Evolutionary conservation across 2,329 filamentous ascomycete genomes (phyloP).

Genomic region (Canariomyces notabilis): DNA sequence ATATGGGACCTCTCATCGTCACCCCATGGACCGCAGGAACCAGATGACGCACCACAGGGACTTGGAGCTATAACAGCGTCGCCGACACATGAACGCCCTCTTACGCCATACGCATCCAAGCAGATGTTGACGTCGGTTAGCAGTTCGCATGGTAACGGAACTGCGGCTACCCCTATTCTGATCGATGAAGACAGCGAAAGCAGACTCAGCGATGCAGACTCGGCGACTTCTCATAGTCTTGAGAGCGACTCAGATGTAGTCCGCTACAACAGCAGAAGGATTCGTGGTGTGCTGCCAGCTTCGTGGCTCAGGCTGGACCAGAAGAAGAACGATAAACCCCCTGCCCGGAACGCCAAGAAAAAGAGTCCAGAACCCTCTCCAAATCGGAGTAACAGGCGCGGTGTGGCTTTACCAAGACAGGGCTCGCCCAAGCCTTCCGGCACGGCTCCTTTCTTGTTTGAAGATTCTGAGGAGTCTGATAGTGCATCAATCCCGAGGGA

Average conservation of each 20-base stretch:
- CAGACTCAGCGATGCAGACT: conserved; percentile 22
- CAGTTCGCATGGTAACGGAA: background rate
- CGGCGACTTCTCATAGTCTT: conserved; percentile 24
- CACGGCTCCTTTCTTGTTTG: conserved; percentile 35
- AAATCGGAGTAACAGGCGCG: conserved; percentile 38
- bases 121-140: background rate
- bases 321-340: conserved; percentile 34
- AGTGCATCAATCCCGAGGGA: conserved; percentile 7
- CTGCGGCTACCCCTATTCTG: conserved; percentile 8
- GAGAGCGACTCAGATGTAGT: conserved; percentile 40
- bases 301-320: conserved; percentile 61
- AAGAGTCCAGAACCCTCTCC: conserved; percentile 33
- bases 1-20: conserved; percentile 22
- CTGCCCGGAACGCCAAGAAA: conserved; percentile 27
- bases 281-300: conserved; percentile 60
- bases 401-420: conserved; percentile 45
- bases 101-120: background rate
- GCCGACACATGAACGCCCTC: background rate
- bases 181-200: conserved; percentile 17
- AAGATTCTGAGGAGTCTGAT: conserved; percentile 43
- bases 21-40: conserved; percentile 5
- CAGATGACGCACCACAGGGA: conserved; percentile 9
- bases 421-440: conserved; percentile 28
- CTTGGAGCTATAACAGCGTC: conserved; percentile 7
- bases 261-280: conserved; percentile 38